A percentile compares a stretch with the other conserved stretches of the same genome.
These are phyloP conservation scores for rapeseed (Brassica napus) DNA, from an alignment of 345 rosid species.

Conservation along the genomic window Da-Ae NC_063445.1:24896001-24896500, in stretches of 20 bases:
- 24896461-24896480: not conserved
- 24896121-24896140: slow-evolving; percentile 60
- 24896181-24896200: not conserved
- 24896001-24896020: no score
- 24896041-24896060: slow-evolving; percentile 75
- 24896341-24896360: slow-evolving; percentile 47
- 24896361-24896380: slow-evolving; percentile 36
- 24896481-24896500: slow-evolving; percentile 21
- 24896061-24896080: slow-evolving; percentile 45
- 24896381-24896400: slow-evolving; percentile 24
- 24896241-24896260: not conserved
- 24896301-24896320: slow-evolving; percentile 28
- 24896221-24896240: slow-evolving; percentile 33
- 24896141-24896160: slow-evolving; percentile 51
- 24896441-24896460: slow-evolving; percentile 27
- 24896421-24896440: slow-evolving; percentile 32
- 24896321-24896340: slow-evolving; percentile 47
- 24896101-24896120: slow-evolving; percentile 47
- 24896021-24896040: slow-evolving; percentile 63
- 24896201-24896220: slow-evolving; percentile 16
- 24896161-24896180: not conserved
- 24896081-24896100: not conserved
- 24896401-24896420: slow-evolving; percentile 25
- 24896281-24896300: slow-evolving; percentile 19
- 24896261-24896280: not conserved